Percentiles rank a stretch among this genome's conserved stretches.
These are phyloP conservation scores for Mycena galericulata DNA, from an alignment of 768 basidiomycete genomes.

Conservation along the genomic window DNA sequence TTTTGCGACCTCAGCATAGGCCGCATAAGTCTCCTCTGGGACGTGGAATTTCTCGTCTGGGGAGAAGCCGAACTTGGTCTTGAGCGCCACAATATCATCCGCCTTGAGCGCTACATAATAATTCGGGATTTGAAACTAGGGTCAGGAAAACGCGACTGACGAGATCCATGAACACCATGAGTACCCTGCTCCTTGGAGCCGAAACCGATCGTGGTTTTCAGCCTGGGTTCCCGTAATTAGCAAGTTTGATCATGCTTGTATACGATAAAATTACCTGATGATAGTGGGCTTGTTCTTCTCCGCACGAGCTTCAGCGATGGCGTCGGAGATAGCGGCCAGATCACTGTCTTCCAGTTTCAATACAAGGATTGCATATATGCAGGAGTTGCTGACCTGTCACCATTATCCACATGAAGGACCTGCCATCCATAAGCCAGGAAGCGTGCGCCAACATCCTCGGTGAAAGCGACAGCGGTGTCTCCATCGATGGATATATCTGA, in stretches of 20 bases:
- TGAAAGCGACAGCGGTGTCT: constrained; percentile 92
- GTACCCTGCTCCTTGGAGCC: constrained; percentile 95
- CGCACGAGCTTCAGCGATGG: constrained; percentile 81
- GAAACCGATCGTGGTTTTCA: constrained; percentile 93
- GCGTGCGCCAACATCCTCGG: constrained; percentile 90
- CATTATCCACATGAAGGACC: constrained; percentile 85
- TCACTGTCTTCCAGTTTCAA: constrained; percentile 61
- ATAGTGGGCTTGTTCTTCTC: constrained; percentile 89
- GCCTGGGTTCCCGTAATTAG: constrained; percentile 44
- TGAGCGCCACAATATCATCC: constrained; percentile 87
- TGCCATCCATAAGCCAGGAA: constrained; percentile 96
- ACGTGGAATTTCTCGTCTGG: constrained; percentile 83
- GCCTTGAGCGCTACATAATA: constrained; percentile 81
- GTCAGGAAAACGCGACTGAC: constrained; percentile 61
- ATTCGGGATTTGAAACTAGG: constrained; percentile 13
- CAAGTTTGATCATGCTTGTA: too few species aligned
- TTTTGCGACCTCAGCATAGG: constrained; percentile 74
- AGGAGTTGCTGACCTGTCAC: constrained; percentile 71
- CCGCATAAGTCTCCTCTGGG: constrained; percentile 75
- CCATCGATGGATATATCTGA: constrained; percentile 97
- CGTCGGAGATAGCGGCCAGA: constrained; percentile 78
- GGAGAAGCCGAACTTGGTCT: constrained; percentile 87
- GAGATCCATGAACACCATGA: constrained; percentile 94
- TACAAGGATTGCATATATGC: neutral
- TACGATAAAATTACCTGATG: constrained; percentile 50